A percentile compares a stretch with the other conserved stretches of the same genome.
phyloP scores from a whole-genome alignment of 2,329 filamentous ascomycete genomes.

The Nemania abortiva region DNA sequence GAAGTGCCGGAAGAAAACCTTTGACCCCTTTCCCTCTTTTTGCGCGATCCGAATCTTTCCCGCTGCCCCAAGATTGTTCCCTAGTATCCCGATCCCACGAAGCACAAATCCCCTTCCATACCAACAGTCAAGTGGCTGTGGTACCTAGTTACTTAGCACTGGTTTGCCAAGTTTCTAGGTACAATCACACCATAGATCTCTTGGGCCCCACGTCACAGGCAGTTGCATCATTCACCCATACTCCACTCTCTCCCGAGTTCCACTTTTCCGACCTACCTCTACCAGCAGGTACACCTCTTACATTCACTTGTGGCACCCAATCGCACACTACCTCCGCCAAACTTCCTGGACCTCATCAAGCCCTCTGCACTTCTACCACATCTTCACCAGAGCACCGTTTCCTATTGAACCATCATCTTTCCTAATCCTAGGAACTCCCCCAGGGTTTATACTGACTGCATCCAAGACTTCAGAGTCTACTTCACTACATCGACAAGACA shows the following conservation, averaged over 20 bases:
- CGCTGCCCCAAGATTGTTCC: background rate
- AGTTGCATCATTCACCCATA: constrained; percentile 7
- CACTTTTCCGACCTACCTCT: constrained; percentile 12
- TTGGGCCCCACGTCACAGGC: background rate
- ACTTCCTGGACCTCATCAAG: background rate
- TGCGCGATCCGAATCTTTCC: background rate
- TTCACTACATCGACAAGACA: background rate
- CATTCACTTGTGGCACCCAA: background rate
- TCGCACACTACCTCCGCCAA: background rate
- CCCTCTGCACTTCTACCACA: background rate
- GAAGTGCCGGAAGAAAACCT: background rate
- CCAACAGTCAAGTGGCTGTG: background rate
- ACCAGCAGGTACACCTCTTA: constrained; percentile 5
- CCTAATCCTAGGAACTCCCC: background rate
- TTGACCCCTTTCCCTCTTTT: background rate
- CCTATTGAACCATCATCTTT: background rate
- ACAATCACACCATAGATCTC: background rate
- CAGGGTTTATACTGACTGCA: background rate
- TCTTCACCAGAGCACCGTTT: background rate
- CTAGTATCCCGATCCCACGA: background rate
- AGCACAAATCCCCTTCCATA: background rate
- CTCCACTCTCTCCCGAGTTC: constrained; percentile 12
- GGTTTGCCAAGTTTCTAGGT: background rate
- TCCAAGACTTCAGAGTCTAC: background rate
- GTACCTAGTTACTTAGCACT: background rate